phyloP scores from a whole-genome alignment of 2,329 filamentous ascomycete genomes.

The Calonectria naviculata region DNA sequence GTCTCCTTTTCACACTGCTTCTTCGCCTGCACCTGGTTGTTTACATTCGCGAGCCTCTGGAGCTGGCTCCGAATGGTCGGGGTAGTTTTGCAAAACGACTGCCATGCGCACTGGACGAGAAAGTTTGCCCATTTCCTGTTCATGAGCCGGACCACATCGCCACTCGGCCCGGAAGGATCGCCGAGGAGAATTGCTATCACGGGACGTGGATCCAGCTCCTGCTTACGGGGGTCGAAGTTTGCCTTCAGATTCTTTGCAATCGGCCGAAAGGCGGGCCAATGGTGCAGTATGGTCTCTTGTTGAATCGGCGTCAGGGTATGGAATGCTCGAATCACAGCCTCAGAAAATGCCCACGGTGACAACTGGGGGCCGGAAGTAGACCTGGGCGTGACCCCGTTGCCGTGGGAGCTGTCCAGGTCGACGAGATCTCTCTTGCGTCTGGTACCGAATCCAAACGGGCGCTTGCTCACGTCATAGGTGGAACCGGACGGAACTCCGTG shows the following conservation, averaged over 20 bases:
- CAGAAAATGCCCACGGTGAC: not conserved
- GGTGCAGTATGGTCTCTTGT: not conserved
- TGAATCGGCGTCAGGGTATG: not conserved
- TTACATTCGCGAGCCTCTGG: not conserved
- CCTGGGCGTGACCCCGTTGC: not conserved
- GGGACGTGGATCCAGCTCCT: slow-evolving; percentile 7
- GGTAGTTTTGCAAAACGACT: not conserved
- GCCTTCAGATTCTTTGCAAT: not conserved
- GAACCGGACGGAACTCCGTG: not conserved
- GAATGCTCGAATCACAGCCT: not conserved
- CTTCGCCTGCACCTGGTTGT: not conserved
- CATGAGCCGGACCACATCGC: slow-evolving; percentile 2
- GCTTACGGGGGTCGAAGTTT: not conserved
- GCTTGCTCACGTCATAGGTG: not conserved
- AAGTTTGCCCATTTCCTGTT: not conserved
- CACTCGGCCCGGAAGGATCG: not conserved
- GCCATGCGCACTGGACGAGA: not conserved
- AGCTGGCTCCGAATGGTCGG: not conserved
- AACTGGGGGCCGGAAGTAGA: not conserved
- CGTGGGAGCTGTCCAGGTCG: not conserved
- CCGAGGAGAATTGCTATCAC: slow-evolving; percentile 3
- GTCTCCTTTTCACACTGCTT: not conserved
- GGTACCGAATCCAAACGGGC: not conserved
- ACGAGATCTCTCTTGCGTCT: not conserved
- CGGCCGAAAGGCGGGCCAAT: not conserved